Conservation (phyloP, 345 rosid genomes). For the Citropsis articulata region DNA sequence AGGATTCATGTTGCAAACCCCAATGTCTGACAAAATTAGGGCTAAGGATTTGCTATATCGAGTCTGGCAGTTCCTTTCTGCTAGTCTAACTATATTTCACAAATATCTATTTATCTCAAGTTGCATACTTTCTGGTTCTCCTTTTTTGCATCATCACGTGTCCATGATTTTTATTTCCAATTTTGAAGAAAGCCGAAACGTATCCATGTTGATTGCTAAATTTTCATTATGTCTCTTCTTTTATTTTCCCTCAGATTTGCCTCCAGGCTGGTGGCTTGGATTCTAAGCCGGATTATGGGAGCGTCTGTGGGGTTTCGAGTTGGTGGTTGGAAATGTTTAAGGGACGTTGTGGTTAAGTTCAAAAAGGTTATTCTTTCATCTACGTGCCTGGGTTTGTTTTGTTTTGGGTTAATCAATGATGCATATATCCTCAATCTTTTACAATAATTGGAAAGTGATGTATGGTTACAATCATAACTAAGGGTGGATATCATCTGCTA, state of each 20-base stretch:
- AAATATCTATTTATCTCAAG: neutral
- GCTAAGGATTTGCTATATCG: neutral
- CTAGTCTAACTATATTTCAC: neutral
- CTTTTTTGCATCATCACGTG: neutral
- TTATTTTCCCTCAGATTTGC: conserved; percentile 47
- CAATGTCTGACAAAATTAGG: neutral
- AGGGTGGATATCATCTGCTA: neutral
- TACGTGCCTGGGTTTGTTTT: conserved; percentile 1
- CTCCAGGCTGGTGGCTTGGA: conserved; percentile 77
- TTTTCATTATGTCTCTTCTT: conserved; percentile 5
- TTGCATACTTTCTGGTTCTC: neutral
- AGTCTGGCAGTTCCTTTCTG: neutral
- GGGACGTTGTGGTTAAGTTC: conserved; percentile 79
- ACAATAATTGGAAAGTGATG: neutral
- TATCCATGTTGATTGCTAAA: conserved; percentile 3
- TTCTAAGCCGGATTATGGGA: conserved; percentile 71
- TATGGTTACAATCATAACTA: neutral
- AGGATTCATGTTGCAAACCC: neutral
- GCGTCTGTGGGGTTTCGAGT: conserved; percentile 76
- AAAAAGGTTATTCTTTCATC: conserved; percentile 55
- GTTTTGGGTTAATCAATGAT: conserved; percentile 10
- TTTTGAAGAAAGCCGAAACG: neutral
- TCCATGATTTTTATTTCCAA: neutral
- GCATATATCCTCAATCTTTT: neutral
- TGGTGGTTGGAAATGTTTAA: conserved; percentile 92